Conservation (phyloP, 768 basidiomycete genomes). For the Podaxis sp. region DNA sequence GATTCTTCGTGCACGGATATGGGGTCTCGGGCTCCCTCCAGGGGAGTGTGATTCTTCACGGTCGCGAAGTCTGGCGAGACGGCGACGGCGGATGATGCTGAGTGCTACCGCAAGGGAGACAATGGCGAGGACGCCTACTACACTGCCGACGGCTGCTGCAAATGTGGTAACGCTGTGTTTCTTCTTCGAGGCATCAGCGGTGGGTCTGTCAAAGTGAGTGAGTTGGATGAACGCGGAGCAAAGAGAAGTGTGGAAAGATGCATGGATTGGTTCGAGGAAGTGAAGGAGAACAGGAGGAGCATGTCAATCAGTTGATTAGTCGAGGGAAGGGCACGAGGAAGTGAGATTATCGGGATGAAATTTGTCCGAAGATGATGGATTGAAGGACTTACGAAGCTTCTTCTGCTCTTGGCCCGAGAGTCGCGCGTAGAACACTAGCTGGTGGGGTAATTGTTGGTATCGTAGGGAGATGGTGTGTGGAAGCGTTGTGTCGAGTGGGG, state of each 20-base stretch:
- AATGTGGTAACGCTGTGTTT: slow-evolving; percentile 46
- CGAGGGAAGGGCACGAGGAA: neutral
- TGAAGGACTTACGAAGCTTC: slow-evolving; percentile 1
- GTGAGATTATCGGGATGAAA: slow-evolving; percentile 17
- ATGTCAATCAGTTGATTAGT: neutral
- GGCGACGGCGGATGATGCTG: slow-evolving; percentile 50
- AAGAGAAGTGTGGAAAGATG: neutral
- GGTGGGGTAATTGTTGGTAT: neutral
- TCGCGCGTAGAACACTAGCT: slow-evolving; percentile 15
- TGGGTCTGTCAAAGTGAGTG: slow-evolving; percentile 8
- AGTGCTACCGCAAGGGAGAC: slow-evolving; percentile 48
- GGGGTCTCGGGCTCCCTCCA: slow-evolving; percentile 2
- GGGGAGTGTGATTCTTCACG: slow-evolving; percentile 28
- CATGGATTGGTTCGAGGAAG: no score
- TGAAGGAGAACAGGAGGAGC: neutral
- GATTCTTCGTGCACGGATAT: slow-evolving; percentile 11
- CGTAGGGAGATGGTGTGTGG: neutral
- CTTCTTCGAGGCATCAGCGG: slow-evolving; percentile 23
- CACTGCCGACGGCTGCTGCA: slow-evolving; percentile 52
- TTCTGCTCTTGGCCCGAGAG: slow-evolving; percentile 10
- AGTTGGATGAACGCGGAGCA: neutral
- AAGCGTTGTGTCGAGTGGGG: neutral
- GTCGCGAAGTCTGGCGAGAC: slow-evolving; percentile 39
- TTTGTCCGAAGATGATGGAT: slow-evolving; percentile 9
- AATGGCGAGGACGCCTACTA: slow-evolving; percentile 48